These are phyloP conservation scores for Penicillium bovifimosum DNA, from an alignment of 495 filamentous ascomycete genomes.

Conservation along the genomic window DNA sequence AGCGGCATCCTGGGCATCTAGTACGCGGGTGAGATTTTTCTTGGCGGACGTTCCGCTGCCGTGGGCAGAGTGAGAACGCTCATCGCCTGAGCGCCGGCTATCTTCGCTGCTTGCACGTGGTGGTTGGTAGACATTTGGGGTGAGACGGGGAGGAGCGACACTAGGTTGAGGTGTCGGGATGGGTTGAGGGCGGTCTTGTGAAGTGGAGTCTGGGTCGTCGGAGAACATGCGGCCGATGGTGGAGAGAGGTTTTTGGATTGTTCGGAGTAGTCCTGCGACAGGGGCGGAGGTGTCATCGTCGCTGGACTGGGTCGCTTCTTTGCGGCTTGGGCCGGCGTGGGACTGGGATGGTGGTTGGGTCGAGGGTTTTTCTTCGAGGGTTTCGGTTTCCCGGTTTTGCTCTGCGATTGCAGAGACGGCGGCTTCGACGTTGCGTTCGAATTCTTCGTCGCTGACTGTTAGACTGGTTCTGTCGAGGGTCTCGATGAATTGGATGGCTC, in stretches of 20 bases:
- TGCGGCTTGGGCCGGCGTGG: conserved; percentile 38
- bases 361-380: conserved; percentile 53
- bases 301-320: conserved; percentile 34
- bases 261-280: conserved; percentile 78
- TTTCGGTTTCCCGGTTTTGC: conserved; percentile 58
- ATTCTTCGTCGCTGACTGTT: conserved; percentile 91
- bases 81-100: conserved; percentile 42
- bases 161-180: conserved; percentile 53
- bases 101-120: conserved; percentile 41
- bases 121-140: conserved; percentile 51
- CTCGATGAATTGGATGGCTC: conserved; percentile 95
- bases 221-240: conserved; percentile 98
- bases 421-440: conserved; percentile 90
- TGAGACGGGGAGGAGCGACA: conserved; percentile 50
- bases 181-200: conserved; percentile 42
- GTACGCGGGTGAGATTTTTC: conserved; percentile 24
- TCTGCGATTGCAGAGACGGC: conserved; percentile 96
- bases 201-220: conserved; percentile 53
- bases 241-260: conserved; percentile 85
- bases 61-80: conserved; percentile 14
- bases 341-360: conserved; percentile 33
- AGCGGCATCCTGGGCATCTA: conserved; percentile 78
- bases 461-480: conserved; percentile 89
- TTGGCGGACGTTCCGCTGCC: conserved; percentile 21
- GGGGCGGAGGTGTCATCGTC: conserved; percentile 66